A percentile compares a stretch with the other conserved stretches of the same genome.
Conservation (phyloP, 257 asterid genomes). For the Nicotiana obtusifolia region DNA sequence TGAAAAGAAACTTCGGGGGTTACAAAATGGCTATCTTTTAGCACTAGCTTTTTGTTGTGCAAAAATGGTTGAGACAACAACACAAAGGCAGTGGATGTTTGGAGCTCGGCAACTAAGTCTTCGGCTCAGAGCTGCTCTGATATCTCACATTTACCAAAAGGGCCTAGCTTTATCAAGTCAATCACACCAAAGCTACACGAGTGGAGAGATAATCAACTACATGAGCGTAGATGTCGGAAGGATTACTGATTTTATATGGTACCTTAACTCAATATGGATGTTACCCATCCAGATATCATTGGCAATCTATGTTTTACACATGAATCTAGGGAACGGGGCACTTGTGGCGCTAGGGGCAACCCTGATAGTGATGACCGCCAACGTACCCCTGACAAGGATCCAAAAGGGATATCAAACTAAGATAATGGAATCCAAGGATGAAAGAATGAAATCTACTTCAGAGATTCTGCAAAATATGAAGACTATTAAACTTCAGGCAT, state of each 20-base stretch:
- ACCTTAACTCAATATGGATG: constrained; percentile 84
- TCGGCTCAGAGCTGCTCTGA: constrained; percentile 73
- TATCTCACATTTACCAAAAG: constrained; percentile 78
- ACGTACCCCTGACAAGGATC: constrained; percentile 67
- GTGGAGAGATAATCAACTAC: constrained; percentile 83
- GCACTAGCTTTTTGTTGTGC: constrained; percentile 81
- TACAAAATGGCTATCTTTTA: constrained; percentile 69
- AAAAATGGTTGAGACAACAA: constrained; percentile 67
- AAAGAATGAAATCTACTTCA: constrained; percentile 84
- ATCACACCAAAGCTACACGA: constrained; percentile 71
- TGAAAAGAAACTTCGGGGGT: constrained; percentile 48
- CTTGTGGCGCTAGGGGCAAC: constrained; percentile 68
- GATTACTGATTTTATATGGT: constrained; percentile 82
- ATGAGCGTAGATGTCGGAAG: constrained; percentile 96
- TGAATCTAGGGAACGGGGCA: constrained; percentile 73
- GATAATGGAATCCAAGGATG: constrained; percentile 91
- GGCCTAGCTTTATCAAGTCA: constrained; percentile 72
- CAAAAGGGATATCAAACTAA: constrained; percentile 62
- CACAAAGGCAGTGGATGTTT: constrained; percentile 97
- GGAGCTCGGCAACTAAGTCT: constrained; percentile 95
- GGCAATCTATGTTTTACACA: constrained; percentile 66
- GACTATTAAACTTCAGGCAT: constrained; percentile 88
- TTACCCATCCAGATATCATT: constrained; percentile 78
- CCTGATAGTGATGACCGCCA: constrained; percentile 50
- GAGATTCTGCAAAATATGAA: constrained; percentile 78